phyloP scores from a whole-genome alignment of 2,329 filamentous ascomycete genomes.

The Chalara sp. region DNA sequence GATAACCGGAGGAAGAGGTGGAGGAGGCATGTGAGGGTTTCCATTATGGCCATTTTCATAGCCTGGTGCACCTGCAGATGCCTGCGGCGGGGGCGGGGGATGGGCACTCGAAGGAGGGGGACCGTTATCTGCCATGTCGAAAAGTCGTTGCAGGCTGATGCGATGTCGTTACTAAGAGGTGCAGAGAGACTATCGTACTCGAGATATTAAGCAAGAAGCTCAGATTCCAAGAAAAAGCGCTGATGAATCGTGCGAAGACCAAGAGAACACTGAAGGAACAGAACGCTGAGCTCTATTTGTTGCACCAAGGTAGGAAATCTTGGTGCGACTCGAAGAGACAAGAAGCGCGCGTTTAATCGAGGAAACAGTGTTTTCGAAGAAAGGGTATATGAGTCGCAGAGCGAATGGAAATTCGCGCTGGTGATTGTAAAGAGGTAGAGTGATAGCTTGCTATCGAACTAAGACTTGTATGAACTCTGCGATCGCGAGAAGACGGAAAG shows the following conservation, averaged over 20 bases:
- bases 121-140: constrained; percentile 72
- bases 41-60: constrained; percentile 71
- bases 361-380: not conserved
- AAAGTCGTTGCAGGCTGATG: constrained; percentile 11
- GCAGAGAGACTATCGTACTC: constrained; percentile 15
- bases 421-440: constrained; percentile 12
- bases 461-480: constrained; percentile 14
- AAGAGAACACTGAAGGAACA: constrained; percentile 16
- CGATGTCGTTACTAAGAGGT: constrained; percentile 14
- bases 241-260: constrained; percentile 13
- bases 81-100: constrained; percentile 63
- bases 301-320: constrained; percentile 15
- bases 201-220: constrained; percentile 12
- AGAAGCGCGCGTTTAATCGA: constrained; percentile 14
- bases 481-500: constrained; percentile 19
- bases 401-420: not conserved
- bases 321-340: constrained; percentile 26
- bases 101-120: constrained; percentile 54
- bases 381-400: not conserved
- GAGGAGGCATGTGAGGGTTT: constrained; percentile 80
- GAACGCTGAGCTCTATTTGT: constrained; percentile 13
- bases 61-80: constrained; percentile 64
- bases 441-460: constrained; percentile 17
- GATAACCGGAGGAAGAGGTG: constrained; percentile 72
- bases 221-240: constrained; percentile 12